These are phyloP conservation scores for Leccinellum rugosiceps DNA, from an alignment of 768 basidiomycete genomes.

Conservation along the genomic window DNA sequence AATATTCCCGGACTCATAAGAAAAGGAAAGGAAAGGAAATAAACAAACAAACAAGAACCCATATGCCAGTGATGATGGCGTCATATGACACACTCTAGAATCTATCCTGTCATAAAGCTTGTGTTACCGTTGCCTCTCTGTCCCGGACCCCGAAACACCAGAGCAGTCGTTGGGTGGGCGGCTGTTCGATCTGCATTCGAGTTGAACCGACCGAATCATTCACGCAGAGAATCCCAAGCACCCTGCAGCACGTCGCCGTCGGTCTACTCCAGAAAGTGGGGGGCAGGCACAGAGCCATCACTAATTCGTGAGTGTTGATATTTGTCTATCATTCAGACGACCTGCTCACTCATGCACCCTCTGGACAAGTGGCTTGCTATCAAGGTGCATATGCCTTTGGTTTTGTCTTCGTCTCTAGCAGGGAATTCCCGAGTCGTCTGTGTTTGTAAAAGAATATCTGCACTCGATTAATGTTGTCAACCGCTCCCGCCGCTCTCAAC, in stretches of 20 bases:
- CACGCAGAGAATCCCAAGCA: slow-evolving; percentile 44
- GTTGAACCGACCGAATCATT: slow-evolving; percentile 91
- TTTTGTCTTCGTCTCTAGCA: neutral
- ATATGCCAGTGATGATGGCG: too few species aligned
- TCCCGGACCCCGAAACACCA: slow-evolving; percentile 70
- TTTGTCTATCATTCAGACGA: neutral
- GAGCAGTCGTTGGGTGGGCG: slow-evolving; percentile 75
- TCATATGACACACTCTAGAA: too few species aligned
- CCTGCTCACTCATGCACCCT: slow-evolving; percentile 1
- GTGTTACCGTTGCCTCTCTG: slow-evolving; percentile 51
- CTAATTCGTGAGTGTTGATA: slow-evolving; percentile 61
- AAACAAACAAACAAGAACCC: too few species aligned
- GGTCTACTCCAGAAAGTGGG: slow-evolving; percentile 37
- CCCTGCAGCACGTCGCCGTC: slow-evolving; percentile 33
- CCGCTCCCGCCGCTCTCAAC: slow-evolving; percentile 72
- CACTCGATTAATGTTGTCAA: slow-evolving; percentile 85
- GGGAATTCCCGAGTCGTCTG: neutral
- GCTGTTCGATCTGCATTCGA: slow-evolving; percentile 93
- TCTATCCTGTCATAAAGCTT: too few species aligned
- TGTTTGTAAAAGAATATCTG: slow-evolving; percentile 67
- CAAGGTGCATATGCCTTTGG: slow-evolving; percentile 39
- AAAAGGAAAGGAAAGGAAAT: too few species aligned
- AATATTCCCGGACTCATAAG: too few species aligned
- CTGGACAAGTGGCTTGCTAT: slow-evolving; percentile 82
- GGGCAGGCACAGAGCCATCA: slow-evolving; percentile 78